phyloP scores from a whole-genome alignment of 768 basidiomycete genomes.

The Collybia sp. region DNA sequence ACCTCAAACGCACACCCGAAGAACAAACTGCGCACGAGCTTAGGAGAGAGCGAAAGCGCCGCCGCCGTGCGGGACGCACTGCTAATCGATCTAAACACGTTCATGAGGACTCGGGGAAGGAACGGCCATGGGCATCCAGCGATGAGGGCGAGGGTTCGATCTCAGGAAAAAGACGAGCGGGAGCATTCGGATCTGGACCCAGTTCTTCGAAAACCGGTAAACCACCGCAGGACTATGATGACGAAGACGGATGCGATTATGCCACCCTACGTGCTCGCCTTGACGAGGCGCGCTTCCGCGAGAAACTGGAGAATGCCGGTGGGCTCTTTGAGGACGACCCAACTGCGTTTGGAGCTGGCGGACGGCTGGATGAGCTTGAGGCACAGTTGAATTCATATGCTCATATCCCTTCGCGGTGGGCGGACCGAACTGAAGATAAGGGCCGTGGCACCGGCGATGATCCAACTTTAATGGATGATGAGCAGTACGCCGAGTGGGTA shows the following conservation, averaged over 20 bases:
- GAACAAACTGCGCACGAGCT: slow-evolving; percentile 45
- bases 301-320: slow-evolving; percentile 63
- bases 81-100: slow-evolving; percentile 8
- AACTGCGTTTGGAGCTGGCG: slow-evolving; percentile 56
- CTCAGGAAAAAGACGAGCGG: slow-evolving; percentile 24
- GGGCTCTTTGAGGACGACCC: too few species aligned
- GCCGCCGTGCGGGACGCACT: slow-evolving; percentile 20
- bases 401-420: slow-evolving; percentile 74
- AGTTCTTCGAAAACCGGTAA: slow-evolving; percentile 24
- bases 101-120: slow-evolving; percentile 13
- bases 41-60: slow-evolving; percentile 34
- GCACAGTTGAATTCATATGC: slow-evolving; percentile 61
- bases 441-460: slow-evolving; percentile 15
- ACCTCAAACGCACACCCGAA: slow-evolving; percentile 59
- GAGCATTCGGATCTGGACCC: slow-evolving; percentile 29
- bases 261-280: slow-evolving; percentile 47
- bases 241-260: slow-evolving; percentile 22
- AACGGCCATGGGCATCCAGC: slow-evolving; percentile 17
- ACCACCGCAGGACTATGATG: slow-evolving; percentile 14
- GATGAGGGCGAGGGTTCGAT: slow-evolving; percentile 16
- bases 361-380: slow-evolving; percentile 58
- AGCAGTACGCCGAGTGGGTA: slow-evolving; percentile 87
- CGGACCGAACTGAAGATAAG: slow-evolving; percentile 21
- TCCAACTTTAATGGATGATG: slow-evolving; percentile 65
- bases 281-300: slow-evolving; percentile 64